Conservation (phyloP, 805 yeast genomes). For the Yamadazyma insecticola region DNA sequence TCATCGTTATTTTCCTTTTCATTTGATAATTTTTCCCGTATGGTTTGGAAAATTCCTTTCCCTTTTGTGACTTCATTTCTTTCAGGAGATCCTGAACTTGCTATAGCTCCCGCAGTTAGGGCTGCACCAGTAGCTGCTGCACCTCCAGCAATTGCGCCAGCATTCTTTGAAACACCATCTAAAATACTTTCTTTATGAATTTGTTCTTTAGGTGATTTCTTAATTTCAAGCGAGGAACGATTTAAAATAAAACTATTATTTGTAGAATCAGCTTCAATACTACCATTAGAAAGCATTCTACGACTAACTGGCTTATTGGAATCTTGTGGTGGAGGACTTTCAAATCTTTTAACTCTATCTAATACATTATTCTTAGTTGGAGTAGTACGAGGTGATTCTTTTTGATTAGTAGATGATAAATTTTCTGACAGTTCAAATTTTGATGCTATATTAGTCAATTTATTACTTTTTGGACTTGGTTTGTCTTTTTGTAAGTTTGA, state of each 20-base stretch:
- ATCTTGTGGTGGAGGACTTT: constrained; percentile 17
- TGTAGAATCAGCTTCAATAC: constrained; percentile 7
- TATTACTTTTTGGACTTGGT: background rate
- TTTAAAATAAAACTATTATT: constrained; percentile 12
- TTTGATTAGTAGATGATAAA: constrained; percentile 16
- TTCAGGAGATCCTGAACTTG: constrained; percentile 6
- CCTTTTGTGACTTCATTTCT: constrained; percentile 11
- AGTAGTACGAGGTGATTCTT: constrained; percentile 12
- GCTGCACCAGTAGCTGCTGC: constrained; percentile 8
- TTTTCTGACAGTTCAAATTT: constrained; percentile 17
- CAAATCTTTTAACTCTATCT: constrained; percentile 36
- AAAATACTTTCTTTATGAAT: background rate
- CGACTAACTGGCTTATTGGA: constrained; percentile 14
- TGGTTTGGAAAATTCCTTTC: constrained; percentile 31
- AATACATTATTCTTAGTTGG: constrained; percentile 19
- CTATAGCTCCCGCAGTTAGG: constrained; percentile 8
- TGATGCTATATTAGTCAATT: constrained; percentile 16
- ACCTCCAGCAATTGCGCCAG: constrained; percentile 4
- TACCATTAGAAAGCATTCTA: constrained; percentile 8
- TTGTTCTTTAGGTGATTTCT: constrained; percentile 8
- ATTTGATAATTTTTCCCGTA: constrained; percentile 24
- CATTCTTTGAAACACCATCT: background rate
- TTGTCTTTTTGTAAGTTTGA: background rate
- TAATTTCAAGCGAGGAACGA: constrained; percentile 14
- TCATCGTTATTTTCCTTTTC: constrained; percentile 2